A percentile compares a stretch with the other conserved stretches of the same genome.
These are phyloP conservation scores for Fusarium musae DNA, from an alignment of 2,329 filamentous ascomycete species.

Conservation along the genomic window DNA sequence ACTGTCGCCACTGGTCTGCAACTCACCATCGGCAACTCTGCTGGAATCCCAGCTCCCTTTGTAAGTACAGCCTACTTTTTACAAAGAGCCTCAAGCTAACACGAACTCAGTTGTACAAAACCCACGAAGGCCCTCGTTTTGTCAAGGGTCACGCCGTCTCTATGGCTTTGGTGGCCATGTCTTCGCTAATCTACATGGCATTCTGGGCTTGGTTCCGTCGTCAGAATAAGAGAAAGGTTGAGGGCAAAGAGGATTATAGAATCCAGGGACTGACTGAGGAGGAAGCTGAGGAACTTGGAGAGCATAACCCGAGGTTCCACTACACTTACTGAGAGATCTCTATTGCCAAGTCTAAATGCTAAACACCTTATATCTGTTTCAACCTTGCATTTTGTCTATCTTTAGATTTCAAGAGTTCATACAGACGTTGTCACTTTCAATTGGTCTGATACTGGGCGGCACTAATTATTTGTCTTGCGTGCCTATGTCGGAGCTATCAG, in stretches of 20 bases:
- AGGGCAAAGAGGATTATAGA: slow-evolving; percentile 45
- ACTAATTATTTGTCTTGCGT: no score
- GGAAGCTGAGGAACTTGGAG: slow-evolving; percentile 47
- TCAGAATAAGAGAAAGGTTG: slow-evolving; percentile 50
- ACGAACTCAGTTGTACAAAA: slow-evolving; percentile 40
- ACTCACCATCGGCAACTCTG: slow-evolving; percentile 71
- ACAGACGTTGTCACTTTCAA: no score
- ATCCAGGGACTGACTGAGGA: slow-evolving; percentile 45
- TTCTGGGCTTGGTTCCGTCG: slow-evolving; percentile 47
- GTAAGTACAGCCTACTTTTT: slow-evolving; percentile 18
- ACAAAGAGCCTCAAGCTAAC: slow-evolving; percentile 3
- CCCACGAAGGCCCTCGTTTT: slow-evolving; percentile 55
- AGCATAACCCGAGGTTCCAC: slow-evolving; percentile 46
- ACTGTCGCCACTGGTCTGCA: slow-evolving; percentile 71
- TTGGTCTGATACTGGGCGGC: no score
- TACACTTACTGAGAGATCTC: slow-evolving; percentile 42
- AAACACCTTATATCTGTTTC: neutral
- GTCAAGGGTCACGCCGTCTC: slow-evolving; percentile 62
- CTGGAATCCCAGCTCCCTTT: slow-evolving; percentile 72
- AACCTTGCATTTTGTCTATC: rapidly evolving
- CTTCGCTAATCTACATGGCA: slow-evolving; percentile 54
- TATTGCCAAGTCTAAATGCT: rapidly evolving
- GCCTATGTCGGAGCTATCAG: no score
- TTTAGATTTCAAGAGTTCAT: neutral
- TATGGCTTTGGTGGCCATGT: slow-evolving; percentile 58